Conservation (phyloP, 306 rosid genomes). For the Canavalia ensiformis region DNA sequence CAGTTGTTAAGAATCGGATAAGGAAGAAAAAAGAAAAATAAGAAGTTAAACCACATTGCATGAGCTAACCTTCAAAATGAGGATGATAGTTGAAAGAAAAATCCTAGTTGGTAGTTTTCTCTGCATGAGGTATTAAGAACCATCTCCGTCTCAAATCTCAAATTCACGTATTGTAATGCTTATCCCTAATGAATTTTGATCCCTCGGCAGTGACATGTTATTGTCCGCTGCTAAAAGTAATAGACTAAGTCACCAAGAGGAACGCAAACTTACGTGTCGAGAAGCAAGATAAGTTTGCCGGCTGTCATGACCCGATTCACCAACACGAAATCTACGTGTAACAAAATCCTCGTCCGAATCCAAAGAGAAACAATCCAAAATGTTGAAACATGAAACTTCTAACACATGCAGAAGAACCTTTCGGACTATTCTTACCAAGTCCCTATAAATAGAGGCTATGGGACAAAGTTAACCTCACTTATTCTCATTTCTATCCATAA, state of each 20-base stretch:
- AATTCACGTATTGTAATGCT: neutral
- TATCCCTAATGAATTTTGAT: conserved; percentile 14
- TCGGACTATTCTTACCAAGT: neutral
- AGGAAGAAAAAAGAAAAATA: neutral
- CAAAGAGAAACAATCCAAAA: conserved; percentile 14
- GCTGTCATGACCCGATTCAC: conserved; percentile 46
- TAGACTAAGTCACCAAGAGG: conserved; percentile 36
- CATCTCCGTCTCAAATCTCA: neutral
- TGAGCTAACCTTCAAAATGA: neutral
- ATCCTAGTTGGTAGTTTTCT: neutral
- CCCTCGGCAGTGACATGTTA: conserved; percentile 23
- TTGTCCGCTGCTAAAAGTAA: neutral
- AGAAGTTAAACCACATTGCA: too few relatives aligned
- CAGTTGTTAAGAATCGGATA: neutral
- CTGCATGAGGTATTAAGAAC: conserved; percentile 5
- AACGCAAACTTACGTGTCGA: conserved; percentile 47
- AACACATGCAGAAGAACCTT: neutral
- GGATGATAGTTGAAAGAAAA: neutral
- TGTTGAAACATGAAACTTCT: conserved; percentile 29
- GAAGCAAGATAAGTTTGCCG: conserved; percentile 37
- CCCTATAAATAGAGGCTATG: conserved; percentile 21
- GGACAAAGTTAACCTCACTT: neutral
- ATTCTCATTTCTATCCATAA: neutral
- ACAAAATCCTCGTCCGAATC: conserved; percentile 6
- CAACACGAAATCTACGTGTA: conserved; percentile 48